phyloP scores from a whole-genome alignment of 441 rosid genomes.

The Mallotus japonicus region DNA sequence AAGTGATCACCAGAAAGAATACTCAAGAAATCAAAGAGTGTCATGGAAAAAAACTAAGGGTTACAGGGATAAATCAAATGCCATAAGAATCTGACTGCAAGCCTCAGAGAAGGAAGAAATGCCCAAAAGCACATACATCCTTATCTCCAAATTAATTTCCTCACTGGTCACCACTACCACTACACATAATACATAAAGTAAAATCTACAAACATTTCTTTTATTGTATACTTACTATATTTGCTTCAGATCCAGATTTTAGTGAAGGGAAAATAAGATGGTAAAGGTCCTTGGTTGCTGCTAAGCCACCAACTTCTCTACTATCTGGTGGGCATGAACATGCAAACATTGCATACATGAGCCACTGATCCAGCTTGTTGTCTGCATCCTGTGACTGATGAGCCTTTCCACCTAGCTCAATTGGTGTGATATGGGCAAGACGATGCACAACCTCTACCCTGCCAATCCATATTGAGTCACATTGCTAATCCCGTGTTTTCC shows the following conservation, averaged over 20 bases:
- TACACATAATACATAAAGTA: neutral
- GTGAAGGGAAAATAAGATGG: constrained; percentile 85
- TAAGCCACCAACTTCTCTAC: constrained; percentile 76
- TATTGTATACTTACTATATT: constrained; percentile 62
- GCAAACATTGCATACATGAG: constrained; percentile 95
- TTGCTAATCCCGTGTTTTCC: neutral
- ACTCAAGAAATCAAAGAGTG: neutral
- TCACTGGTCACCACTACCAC: no score
- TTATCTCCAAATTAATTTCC: neutral
- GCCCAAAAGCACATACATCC: constrained; percentile 7
- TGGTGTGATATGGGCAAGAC: constrained; percentile 92
- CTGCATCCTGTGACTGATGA: constrained; percentile 85
- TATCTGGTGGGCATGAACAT: constrained; percentile 96
- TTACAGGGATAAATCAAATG: neutral
- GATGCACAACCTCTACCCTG: constrained; percentile 82
- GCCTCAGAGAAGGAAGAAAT: neutral
- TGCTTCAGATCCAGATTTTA: constrained; percentile 90
- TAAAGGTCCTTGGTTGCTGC: constrained; percentile 87
- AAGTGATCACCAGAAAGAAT: neutral
- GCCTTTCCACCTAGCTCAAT: constrained; percentile 95
- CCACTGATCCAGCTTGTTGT: constrained; percentile 99
- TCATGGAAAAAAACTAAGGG: neutral
- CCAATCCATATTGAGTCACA: constrained; percentile 28
- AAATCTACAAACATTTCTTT: neutral
- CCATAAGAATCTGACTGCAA: constrained; percentile 2